These are phyloP conservation scores for Rhynchospora pubera DNA, from an alignment of 176 grass and related monocot species.

Conservation along the genomic window DNA sequence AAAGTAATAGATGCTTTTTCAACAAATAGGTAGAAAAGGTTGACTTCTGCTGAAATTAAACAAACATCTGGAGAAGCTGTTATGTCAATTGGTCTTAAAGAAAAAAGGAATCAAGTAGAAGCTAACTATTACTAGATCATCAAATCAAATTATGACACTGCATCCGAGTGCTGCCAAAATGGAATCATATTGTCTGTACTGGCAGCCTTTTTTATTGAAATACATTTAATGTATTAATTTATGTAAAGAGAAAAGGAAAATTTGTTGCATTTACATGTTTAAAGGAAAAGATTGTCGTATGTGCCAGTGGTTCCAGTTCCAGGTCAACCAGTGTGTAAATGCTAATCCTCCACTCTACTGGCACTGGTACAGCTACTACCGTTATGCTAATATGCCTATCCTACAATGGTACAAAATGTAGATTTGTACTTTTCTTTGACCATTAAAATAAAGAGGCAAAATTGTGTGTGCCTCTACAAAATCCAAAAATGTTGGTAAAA, in stretches of 20 bases:
- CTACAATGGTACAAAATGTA: background rate
- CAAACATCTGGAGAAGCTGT: background rate
- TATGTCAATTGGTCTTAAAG: background rate
- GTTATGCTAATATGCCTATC: background rate
- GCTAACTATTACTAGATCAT: background rate
- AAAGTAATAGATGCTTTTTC: background rate
- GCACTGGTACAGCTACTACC: background rate
- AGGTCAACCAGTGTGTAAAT: background rate
- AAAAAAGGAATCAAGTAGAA: background rate
- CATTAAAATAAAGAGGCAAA: background rate
- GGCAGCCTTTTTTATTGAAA: background rate
- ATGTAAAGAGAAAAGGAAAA: background rate
- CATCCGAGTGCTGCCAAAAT: background rate
- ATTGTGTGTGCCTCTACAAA: background rate
- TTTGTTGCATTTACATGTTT: background rate
- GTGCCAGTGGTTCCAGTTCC: background rate
- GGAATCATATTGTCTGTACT: background rate
- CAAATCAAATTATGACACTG: background rate
- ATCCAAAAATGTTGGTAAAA: background rate
- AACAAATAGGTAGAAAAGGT: background rate
- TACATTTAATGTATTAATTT: background rate
- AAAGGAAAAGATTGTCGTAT: constrained; percentile 1
- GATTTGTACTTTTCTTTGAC: background rate
- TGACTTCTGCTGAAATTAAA: background rate
- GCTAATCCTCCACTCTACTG: background rate